Evolutionary conservation across 2,329 filamentous ascomycete genomes (phyloP).

Genomic region (Zarea fungicola): DNA sequence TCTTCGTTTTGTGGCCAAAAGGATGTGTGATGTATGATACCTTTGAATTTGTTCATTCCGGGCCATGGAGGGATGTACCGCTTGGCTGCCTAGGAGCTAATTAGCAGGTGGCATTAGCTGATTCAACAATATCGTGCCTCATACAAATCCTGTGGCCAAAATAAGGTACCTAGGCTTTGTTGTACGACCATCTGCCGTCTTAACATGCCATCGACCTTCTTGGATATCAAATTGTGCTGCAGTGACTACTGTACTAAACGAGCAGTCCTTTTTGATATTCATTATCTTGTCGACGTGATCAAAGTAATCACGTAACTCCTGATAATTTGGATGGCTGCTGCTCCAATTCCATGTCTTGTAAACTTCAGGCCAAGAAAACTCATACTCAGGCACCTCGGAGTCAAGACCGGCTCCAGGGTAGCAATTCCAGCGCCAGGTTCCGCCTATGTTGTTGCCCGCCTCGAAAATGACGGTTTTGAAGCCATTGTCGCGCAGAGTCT

Average conservation of each 20-base stretch:
- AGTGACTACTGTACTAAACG: conserved; percentile 45
- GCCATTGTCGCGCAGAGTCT: conserved; percentile 41
- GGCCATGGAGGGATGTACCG: conserved; percentile 50
- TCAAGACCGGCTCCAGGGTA: conserved; percentile 47
- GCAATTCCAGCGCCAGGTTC: conserved; percentile 46
- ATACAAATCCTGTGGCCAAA: conserved; percentile 36
- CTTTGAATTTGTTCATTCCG: conserved; percentile 50
- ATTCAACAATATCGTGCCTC: background rate
- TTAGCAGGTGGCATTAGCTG: too few species aligned
- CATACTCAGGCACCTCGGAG: conserved; percentile 38
- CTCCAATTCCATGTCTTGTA: conserved; percentile 48
- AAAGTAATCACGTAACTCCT: conserved; percentile 49
- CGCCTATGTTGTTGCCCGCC: conserved; percentile 39
- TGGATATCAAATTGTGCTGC: conserved; percentile 41
- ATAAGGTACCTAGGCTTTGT: conserved; percentile 42
- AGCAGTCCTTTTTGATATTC: conserved; percentile 44
- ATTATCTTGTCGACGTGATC: conserved; percentile 47
- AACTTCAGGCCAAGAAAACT: conserved; percentile 40
- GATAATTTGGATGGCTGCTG: conserved; percentile 39
- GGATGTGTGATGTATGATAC: conserved; percentile 49
- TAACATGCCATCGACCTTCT: conserved; percentile 38
- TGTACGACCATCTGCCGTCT: conserved; percentile 40
- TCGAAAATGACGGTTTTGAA: conserved; percentile 41
- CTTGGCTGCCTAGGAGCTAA: conserved; percentile 41
- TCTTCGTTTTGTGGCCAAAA: conserved; percentile 52